These are phyloP conservation scores for Erucastrum elatum DNA, from an alignment of 345 rosid species.

Conservation along the genomic window DNA sequence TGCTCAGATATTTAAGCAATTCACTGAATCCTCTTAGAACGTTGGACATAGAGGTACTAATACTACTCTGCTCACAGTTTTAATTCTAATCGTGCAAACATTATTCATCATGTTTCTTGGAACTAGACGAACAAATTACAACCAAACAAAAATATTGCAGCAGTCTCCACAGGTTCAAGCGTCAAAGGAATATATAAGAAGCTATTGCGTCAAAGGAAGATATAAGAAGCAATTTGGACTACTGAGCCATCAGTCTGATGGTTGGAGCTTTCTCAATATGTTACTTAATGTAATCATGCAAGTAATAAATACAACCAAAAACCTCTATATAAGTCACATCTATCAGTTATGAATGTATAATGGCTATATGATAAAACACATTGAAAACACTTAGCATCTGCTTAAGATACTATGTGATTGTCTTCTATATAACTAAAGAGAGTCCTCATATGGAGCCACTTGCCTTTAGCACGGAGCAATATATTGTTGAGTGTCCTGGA, in stretches of 20 bases:
- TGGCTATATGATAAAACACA: too few species aligned
- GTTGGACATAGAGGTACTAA: slow-evolving; percentile 21
- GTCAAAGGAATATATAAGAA: not conserved
- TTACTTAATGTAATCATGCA: not conserved
- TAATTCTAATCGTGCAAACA: not conserved
- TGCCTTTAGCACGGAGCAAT: too few species aligned
- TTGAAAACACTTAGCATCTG: not conserved
- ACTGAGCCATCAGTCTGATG: not conserved
- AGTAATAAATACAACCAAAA: not conserved
- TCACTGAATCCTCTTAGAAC: slow-evolving; percentile 23
- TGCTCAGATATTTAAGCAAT: slow-evolving; percentile 40
- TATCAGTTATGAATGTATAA: too few species aligned
- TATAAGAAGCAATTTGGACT: too few species aligned
- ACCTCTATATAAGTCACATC: too few species aligned
- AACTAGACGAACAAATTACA: not conserved
- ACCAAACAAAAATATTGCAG: slow-evolving; percentile 3
- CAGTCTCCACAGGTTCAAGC: slow-evolving; percentile 32
- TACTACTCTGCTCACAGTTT: not conserved
- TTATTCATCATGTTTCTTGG: not conserved
- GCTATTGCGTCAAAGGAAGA: slow-evolving; percentile 3
- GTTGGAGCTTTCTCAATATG: slow-evolving; percentile 27
- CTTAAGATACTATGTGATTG: not conserved
- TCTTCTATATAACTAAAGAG: not conserved
- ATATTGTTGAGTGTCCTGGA: not conserved
- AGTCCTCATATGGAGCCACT: not conserved